Evolutionary conservation across 2,329 filamentous ascomycete species (phyloP), one percentile per base, ranked within the genome.

Genomic region (Xylaria sp.): DNA sequence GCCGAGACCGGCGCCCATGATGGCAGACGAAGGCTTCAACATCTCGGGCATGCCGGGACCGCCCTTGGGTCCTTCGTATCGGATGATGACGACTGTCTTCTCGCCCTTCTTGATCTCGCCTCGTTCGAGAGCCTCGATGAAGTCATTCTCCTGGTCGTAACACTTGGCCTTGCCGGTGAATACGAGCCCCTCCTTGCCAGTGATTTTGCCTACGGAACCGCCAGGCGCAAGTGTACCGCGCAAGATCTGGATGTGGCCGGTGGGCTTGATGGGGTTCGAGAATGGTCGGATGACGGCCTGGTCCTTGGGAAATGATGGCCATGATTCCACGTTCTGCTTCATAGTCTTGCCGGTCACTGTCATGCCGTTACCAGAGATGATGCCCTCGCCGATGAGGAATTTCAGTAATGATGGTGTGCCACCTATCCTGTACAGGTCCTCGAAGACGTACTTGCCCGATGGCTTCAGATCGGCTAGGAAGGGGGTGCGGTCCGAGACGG

Each of bases 31-130:
- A n/a, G 94, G 93, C 85, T 97, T 97, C 71, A 98, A 85, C 86
- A 97, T 95, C 83, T 98, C 94, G 39, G 94, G 94, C 91, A 98
- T 98, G 67, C 94, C 94, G 0, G 94, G 94, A 0, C 94, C 94
- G 73, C 94, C 94, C 83, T 95, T 97, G 70, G 94, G 94, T 0
- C 94, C 94, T 79, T 97, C 94, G 80, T 97, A 97, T 61, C 94
- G 92, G 76, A 98, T 95, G 65, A 97, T 90, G 62, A 97, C 88
- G 37, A 97, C 94, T 0, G 95, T 91, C 82, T 97, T 96, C 81
- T 97, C 92, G 72, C 91, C 91, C 79, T 92, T 91, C 74, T 94
- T 93, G 76, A 97, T 93, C 74, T 91, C 86, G 64, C 93, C 93
- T 54, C 87, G 84, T 81, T 92, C 91, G 15, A 98, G 86, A 0